A percentile compares a stretch with the other conserved stretches of the same genome.
These are phyloP conservation scores for Bassia scoparia DNA, from an alignment of 148 eudicot species.

Conservation along the genomic window DNA sequence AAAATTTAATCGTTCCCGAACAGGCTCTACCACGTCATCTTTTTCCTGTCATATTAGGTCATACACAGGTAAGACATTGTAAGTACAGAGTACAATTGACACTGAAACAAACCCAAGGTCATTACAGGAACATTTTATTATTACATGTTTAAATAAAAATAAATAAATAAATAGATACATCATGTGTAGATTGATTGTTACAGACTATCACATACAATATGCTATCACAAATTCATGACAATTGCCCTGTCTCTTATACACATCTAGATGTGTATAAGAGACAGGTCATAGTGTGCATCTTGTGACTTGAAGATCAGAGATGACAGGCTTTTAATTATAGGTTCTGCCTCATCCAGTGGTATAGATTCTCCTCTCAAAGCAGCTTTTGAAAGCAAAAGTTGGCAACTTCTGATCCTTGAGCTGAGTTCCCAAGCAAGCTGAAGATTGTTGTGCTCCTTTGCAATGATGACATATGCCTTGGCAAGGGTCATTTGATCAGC, in stretches of 20 bases:
- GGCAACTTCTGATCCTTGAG: conserved; percentile 64
- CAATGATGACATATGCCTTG: conserved; percentile 72
- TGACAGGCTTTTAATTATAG: conserved; percentile 50
- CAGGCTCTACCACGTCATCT: conserved; percentile 17
- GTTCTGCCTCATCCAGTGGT: conserved; percentile 55
- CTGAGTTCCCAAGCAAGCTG: conserved; percentile 81
- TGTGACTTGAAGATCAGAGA: conserved; percentile 61
- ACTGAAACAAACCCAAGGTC: not conserved
- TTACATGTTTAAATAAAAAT: not conserved
- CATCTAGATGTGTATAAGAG: too few relatives aligned
- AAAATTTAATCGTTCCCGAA: conserved; percentile 36
- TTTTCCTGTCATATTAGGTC: conserved; percentile 42
- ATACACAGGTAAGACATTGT: not conserved
- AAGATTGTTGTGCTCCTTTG: conserved; percentile 75
- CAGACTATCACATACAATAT: not conserved
- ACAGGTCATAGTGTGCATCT: conserved; percentile 78
- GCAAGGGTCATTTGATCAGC: conserved; percentile 75
- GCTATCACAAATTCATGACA: too few relatives aligned
- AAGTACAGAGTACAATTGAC: not conserved
- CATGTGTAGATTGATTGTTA: not conserved
- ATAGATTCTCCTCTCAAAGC: conserved; percentile 66
- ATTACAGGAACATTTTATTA: not conserved
- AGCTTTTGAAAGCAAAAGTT: conserved; percentile 71
- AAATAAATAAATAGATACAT: too few relatives aligned
- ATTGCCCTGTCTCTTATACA: too few relatives aligned